Conservation (phyloP, 495 filamentous ascomycete genomes). For the Penicillium angulare region DNA sequence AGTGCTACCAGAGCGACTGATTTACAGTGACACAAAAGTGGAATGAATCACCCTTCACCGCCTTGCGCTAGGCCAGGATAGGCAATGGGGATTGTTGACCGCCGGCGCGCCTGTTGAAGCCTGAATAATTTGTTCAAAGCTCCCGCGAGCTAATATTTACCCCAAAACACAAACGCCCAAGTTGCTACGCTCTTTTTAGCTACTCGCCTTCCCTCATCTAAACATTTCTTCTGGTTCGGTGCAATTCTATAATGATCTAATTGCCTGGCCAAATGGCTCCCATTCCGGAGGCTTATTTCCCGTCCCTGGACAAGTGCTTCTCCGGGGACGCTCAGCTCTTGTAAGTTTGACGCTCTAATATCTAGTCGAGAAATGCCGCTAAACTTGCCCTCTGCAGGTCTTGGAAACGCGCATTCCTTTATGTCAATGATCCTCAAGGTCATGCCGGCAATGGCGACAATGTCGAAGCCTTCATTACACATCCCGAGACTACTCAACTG, state of each 20-base stretch:
- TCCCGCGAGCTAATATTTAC: constrained; percentile 8
- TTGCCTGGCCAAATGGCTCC: constrained; percentile 67
- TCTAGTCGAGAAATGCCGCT: background rate
- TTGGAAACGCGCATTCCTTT: constrained; percentile 71
- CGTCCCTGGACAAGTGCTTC: constrained; percentile 63
- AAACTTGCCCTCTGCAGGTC: constrained; percentile 49
- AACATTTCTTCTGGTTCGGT: constrained; percentile 9
- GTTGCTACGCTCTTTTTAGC: constrained; percentile 1
- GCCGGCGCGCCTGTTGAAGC: constrained; percentile 17
- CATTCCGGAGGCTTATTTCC: constrained; percentile 57
- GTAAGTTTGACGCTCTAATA: constrained; percentile 33
- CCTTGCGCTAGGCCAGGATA: constrained; percentile 38
- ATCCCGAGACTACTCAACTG: constrained; percentile 61
- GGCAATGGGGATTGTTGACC: constrained; percentile 40
- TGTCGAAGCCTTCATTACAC: constrained; percentile 63
- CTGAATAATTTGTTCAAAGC: constrained; percentile 27
- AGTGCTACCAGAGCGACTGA: background rate
- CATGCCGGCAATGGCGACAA: constrained; percentile 46
- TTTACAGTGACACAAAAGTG: constrained; percentile 1
- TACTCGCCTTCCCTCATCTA: constrained; percentile 4
- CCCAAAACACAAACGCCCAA: constrained; percentile 2
- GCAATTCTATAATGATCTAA: constrained; percentile 51
- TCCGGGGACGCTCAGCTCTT: constrained; percentile 57
- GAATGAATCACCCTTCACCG: constrained; percentile 28
- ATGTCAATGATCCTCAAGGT: constrained; percentile 54